phyloP scores from a whole-genome alignment of 2,329 filamentous ascomycete genomes.

The Leptodontidium sp. region DNA sequence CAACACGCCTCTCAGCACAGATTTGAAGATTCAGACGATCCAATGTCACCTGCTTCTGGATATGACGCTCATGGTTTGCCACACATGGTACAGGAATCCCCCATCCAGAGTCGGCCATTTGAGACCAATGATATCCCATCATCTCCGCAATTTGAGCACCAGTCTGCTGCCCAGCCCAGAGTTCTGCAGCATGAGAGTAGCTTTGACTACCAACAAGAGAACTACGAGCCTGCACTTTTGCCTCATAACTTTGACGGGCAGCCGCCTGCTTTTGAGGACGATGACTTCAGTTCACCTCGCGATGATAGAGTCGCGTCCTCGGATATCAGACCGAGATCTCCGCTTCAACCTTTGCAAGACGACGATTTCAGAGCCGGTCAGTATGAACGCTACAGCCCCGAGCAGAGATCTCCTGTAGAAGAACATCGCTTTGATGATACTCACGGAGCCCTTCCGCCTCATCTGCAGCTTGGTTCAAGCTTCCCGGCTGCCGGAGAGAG shows the following conservation, averaged over 20 bases:
- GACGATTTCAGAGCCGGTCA: conserved; percentile 12
- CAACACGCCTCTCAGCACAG: background rate
- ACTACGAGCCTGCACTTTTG: conserved; percentile 9
- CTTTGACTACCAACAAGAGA: conserved; percentile 16
- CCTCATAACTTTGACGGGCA: background rate
- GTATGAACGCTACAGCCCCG: conserved; percentile 10
- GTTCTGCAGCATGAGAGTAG: conserved; percentile 12
- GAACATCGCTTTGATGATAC: background rate
- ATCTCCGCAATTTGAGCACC: background rate
- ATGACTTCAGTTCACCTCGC: background rate
- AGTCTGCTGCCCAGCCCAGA: background rate
- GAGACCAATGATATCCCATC: conserved; percentile 1
- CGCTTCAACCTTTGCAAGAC: background rate
- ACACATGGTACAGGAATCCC: conserved; percentile 3
- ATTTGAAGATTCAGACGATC: conserved; percentile 4
- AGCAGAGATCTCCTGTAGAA: background rate
- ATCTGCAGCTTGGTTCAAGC: background rate
- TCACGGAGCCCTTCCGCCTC: background rate
- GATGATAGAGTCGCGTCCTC: background rate
- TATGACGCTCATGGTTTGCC: conserved; percentile 5
- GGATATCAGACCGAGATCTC: background rate
- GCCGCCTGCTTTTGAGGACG: background rate
- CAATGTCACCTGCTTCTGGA: background rate
- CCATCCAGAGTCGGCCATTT: background rate
- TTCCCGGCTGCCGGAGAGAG: background rate